phyloP scores from a whole-genome alignment of 768 basidiomycete species.

The Dendrothele bispora region DNA sequence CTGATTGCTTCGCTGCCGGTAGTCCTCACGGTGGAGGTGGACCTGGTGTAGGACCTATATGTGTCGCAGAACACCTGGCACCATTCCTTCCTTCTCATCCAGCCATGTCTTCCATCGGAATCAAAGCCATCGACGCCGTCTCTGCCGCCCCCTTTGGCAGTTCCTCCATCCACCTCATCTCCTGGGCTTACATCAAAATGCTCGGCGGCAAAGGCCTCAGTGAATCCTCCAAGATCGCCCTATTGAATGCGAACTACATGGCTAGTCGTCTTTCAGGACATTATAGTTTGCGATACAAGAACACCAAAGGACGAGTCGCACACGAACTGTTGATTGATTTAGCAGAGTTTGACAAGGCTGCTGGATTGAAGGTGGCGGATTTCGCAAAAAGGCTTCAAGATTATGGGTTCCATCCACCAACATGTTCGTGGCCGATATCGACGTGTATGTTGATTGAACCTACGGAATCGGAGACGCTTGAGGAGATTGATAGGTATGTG shows the following conservation, averaged over 20 bases:
- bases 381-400: constrained; percentile 94
- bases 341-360: constrained; percentile 89
- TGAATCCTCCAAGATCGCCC: constrained; percentile 81
- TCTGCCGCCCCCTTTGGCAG: constrained; percentile 93
- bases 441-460: constrained; percentile 99
- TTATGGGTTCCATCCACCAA: constrained; percentile 95
- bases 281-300: constrained; percentile 88
- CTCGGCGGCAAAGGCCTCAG: constrained; percentile 91
- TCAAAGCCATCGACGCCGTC: constrained; percentile 81
- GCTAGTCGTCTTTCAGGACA: constrained; percentile 81
- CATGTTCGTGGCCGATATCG: constrained; percentile 96
- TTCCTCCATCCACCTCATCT: constrained; percentile 92
- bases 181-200: constrained; percentile 99
- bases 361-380: constrained; percentile 90
- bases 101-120: constrained; percentile 60
- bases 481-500: constrained; percentile 82
- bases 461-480: constrained; percentile 92
- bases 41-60: constrained; percentile 93
- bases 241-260: constrained; percentile 98
- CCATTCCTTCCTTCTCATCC: constrained; percentile 95
- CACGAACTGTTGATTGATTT: constrained; percentile 96
- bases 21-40: constrained; percentile 98
- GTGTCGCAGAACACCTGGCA: constrained; percentile 88
- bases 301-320: constrained; percentile 88
- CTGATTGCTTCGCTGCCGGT: not conserved